These are phyloP conservation scores for Ceratocystis colombiana DNA, from an alignment of 2,329 filamentous ascomycete genomes.

Conservation along the genomic window DNA sequence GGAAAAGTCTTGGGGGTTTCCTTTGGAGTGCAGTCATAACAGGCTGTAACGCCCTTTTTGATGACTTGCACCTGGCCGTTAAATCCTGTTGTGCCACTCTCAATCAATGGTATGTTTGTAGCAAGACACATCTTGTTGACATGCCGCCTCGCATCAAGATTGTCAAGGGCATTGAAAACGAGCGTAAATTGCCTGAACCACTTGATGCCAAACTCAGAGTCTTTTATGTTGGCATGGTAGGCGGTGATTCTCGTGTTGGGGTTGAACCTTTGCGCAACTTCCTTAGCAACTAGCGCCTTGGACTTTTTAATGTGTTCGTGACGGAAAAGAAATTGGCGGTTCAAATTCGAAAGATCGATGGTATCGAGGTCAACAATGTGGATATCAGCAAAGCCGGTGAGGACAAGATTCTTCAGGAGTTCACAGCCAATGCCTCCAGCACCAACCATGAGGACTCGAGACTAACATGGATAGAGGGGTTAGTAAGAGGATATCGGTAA, in stretches of 20 bases:
- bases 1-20: constrained; percentile 86
- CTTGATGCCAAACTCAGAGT: constrained; percentile 68
- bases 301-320: constrained; percentile 97
- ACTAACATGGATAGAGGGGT: constrained; percentile 40
- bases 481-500: constrained; percentile 6
- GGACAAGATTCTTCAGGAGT: constrained; percentile 88
- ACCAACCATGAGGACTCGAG: constrained; percentile 84
- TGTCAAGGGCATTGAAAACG: constrained; percentile 96
- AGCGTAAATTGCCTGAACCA: constrained; percentile 79
- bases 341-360: constrained; percentile 94
- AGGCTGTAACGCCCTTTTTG: constrained; percentile 81
- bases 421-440: constrained; percentile 97
- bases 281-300: constrained; percentile 88
- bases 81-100: constrained; percentile 95
- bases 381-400: constrained; percentile 83
- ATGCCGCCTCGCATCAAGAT: constrained; percentile 83
- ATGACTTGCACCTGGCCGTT: constrained; percentile 97
- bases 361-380: constrained; percentile 96
- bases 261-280: constrained; percentile 83
- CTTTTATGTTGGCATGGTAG: constrained; percentile 92
- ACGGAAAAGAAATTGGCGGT: constrained; percentile 92
- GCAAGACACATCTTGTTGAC: constrained; percentile 97
- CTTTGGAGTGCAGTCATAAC: constrained; percentile 90
- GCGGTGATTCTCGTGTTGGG: constrained; percentile 76
- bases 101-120: constrained; percentile 79